Evolutionary conservation across 2,329 filamentous ascomycete genomes (phyloP).

Genomic region (Colletotrichum karsti): DNA sequence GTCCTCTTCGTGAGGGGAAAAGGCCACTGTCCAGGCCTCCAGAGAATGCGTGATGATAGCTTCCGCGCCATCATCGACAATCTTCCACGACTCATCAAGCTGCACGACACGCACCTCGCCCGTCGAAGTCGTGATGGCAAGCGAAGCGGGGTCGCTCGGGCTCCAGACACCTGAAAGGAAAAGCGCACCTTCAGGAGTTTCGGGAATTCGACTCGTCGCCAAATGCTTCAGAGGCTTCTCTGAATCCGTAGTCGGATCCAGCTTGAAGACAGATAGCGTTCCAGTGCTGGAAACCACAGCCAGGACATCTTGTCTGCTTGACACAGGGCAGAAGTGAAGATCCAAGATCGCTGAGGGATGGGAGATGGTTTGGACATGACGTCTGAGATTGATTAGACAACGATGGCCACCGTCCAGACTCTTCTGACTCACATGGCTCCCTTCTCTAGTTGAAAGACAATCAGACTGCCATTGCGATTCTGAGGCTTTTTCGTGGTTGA

Average conservation of each 20-base stretch:
- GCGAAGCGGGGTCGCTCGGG: slow-evolving; percentile 58
- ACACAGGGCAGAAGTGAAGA: slow-evolving; percentile 76
- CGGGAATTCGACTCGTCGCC: slow-evolving; percentile 53
- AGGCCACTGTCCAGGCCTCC: slow-evolving; percentile 79
- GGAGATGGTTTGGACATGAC: slow-evolving; percentile 64
- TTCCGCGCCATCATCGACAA: slow-evolving; percentile 41
- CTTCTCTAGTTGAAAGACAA: slow-evolving; percentile 68
- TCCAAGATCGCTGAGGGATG: slow-evolving; percentile 84
- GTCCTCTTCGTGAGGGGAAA: slow-evolving; percentile 48
- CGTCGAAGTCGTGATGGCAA: slow-evolving; percentile 78
- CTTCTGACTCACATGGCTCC: slow-evolving; percentile 61
- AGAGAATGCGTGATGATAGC: slow-evolving; percentile 61
- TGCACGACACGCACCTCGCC: slow-evolving; percentile 68
- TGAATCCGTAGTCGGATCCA: slow-evolving; percentile 49
- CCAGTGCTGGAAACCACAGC: slow-evolving; percentile 84
- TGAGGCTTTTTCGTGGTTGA: slow-evolving; percentile 54
- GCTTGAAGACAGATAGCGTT: slow-evolving; percentile 69
- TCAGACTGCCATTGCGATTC: slow-evolving; percentile 76
- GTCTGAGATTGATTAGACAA: slow-evolving; percentile 44
- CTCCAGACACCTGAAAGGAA: slow-evolving; percentile 81
- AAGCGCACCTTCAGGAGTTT: slow-evolving; percentile 66
- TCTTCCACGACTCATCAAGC: slow-evolving; percentile 51
- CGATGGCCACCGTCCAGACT: background rate
- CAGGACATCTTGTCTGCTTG: slow-evolving; percentile 60
- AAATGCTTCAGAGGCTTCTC: slow-evolving; percentile 47